Evolutionary conservation across 2,329 filamentous ascomycete species (phyloP).

Genomic region (Trichophaea hybrida): DNA sequence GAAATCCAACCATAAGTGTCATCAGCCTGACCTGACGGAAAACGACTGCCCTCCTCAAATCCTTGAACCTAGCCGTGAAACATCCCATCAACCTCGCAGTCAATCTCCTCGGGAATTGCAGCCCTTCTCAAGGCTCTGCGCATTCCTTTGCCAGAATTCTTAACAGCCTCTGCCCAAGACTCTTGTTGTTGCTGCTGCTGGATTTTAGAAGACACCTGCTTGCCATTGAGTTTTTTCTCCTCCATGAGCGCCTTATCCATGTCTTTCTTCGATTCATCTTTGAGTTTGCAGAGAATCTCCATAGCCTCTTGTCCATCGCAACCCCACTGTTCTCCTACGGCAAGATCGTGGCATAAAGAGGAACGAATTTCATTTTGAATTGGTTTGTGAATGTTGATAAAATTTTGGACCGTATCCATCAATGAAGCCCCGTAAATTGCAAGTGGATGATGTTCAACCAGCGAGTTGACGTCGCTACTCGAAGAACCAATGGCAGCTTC

Average conservation of each 20-base stretch:
- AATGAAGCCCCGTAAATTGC: neutral
- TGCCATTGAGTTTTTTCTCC: neutral
- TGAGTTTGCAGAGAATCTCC: slow-evolving; percentile 1
- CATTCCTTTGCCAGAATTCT: slow-evolving; percentile 14
- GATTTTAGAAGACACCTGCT: neutral
- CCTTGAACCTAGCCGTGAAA: neutral
- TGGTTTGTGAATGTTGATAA: neutral
- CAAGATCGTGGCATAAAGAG: slow-evolving; percentile 1
- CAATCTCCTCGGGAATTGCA: slow-evolving; percentile 4
- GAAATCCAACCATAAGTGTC: neutral
- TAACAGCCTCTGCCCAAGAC: slow-evolving; percentile 7
- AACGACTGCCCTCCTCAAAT: neutral
- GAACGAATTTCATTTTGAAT: slow-evolving; percentile 8
- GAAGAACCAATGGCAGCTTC: neutral
- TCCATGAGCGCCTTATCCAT: slow-evolving; percentile 4
- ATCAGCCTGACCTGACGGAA: neutral
- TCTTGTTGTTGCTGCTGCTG: neutral
- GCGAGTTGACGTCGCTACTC: neutral
- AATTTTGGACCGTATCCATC: neutral
- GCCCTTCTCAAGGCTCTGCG: slow-evolving; percentile 10
- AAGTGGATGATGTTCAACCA: neutral
- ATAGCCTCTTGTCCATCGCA: slow-evolving; percentile 15
- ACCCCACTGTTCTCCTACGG: slow-evolving; percentile 14
- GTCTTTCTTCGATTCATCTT: slow-evolving; percentile 2
- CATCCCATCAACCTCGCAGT: neutral